Evolutionary conservation across 495 filamentous ascomycete genomes (phyloP).

Genomic region (Aspergillus panamensis): DNA sequence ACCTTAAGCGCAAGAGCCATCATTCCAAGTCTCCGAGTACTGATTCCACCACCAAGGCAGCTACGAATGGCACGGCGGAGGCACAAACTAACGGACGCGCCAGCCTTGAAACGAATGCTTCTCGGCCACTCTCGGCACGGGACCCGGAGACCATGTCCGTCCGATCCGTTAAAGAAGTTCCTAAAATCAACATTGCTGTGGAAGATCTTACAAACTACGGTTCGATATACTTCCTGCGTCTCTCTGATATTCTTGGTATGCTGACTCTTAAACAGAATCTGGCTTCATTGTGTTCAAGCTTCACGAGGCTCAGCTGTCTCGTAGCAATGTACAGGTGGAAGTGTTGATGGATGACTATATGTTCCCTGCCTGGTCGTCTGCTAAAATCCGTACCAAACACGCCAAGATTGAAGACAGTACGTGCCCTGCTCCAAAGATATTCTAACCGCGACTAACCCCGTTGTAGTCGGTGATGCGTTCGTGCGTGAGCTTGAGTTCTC

Average conservation of each 20-base stretch:
- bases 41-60: slow-evolving; percentile 14
- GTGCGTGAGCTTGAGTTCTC: slow-evolving; percentile 96
- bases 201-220: slow-evolving; percentile 78
- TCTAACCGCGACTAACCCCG: slow-evolving; percentile 8
- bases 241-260: neutral
- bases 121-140: slow-evolving; percentile 26
- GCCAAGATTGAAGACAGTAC: slow-evolving; percentile 75
- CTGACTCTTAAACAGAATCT: slow-evolving; percentile 55
- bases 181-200: slow-evolving; percentile 72
- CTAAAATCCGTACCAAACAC: slow-evolving; percentile 61
- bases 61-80: slow-evolving; percentile 27
- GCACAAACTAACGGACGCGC: slow-evolving; percentile 30
- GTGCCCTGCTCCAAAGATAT: slow-evolving; percentile 18
- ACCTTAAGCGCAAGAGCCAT: slow-evolving; percentile 30
- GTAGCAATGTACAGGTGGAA: slow-evolving; percentile 74
- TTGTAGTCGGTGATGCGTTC: slow-evolving; percentile 79
- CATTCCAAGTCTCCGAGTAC: slow-evolving; percentile 31
- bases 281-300: slow-evolving; percentile 93
- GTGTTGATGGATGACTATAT: slow-evolving; percentile 92
- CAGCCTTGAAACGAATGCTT: slow-evolving; percentile 37
- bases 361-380: slow-evolving; percentile 83
- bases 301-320: slow-evolving; percentile 77
- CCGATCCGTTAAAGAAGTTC: slow-evolving; percentile 50
- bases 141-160: slow-evolving; percentile 40
- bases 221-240: slow-evolving; percentile 28